Percentiles rank a stretch among this genome's conserved stretches.
These are phyloP conservation scores for Rhododendron kiyosumense DNA, from an alignment of 148 eudicot genomes.

Conservation along the genomic window DNA sequence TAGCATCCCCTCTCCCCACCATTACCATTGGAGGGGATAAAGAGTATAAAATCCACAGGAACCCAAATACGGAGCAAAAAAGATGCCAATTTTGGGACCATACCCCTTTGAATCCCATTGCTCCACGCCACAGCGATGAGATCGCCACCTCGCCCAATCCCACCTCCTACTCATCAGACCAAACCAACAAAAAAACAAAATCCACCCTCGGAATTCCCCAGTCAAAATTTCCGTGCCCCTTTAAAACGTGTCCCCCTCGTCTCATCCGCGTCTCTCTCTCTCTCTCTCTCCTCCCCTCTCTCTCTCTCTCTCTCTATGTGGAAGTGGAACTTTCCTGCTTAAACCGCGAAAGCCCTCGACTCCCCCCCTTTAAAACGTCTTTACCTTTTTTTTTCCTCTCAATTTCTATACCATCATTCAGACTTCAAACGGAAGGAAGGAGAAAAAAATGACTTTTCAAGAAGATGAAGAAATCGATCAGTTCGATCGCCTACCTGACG, in stretches of 20 bases:
- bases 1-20: too few species aligned
- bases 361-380: not conserved
- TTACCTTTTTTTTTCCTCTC: not conserved
- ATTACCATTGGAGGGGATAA: too few species aligned
- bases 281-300: not conserved
- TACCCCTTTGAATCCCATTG: not conserved
- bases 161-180: not conserved
- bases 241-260: not conserved
- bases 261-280: not conserved
- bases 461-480: conserved; percentile 21
- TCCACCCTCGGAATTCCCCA: not conserved
- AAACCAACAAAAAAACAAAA: too few species aligned
- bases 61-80: too few species aligned
- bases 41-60: too few species aligned
- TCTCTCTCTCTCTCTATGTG: not conserved
- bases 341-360: not conserved
- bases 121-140: not conserved
- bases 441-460: not conserved
- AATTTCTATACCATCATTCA: not conserved
- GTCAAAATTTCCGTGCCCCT: not conserved
- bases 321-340: not conserved
- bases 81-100: too few species aligned
- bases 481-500: conserved; percentile 58
- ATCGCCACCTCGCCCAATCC: not conserved
- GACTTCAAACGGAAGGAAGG: not conserved